Percentiles rank a stretch among this genome's conserved stretches.
phyloP scores from a whole-genome alignment of 2,329 filamentous ascomycete genomes.

The Trichoderma simmonsii region DNA sequence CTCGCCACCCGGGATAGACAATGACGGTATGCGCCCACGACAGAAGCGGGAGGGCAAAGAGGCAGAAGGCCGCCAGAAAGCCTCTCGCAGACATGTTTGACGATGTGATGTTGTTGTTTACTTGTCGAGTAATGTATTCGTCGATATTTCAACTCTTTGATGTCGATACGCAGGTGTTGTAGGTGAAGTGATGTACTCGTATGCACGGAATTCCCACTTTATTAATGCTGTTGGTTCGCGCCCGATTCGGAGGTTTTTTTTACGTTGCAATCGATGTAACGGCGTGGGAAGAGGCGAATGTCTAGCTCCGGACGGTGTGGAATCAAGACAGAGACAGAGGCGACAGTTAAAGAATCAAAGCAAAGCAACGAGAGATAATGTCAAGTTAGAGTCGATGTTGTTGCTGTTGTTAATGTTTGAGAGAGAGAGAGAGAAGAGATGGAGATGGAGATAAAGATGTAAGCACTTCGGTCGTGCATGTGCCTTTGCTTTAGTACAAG shows the following conservation, averaged over 20 bases:
- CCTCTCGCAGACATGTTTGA: background rate
- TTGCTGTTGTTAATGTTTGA: background rate
- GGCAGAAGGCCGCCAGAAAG: background rate
- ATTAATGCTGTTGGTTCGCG: background rate
- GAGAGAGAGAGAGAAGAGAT: background rate
- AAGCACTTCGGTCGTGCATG: background rate
- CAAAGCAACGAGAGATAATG: background rate
- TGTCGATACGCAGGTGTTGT: background rate
- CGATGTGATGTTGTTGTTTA: background rate
- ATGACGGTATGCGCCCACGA: slow-evolving; percentile 68
- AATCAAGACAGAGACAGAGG: background rate
- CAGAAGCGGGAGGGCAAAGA: slow-evolving; percentile 1
- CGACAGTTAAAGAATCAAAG: background rate
- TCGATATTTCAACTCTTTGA: background rate
- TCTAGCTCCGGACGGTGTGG: background rate
- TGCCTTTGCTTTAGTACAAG: background rate
- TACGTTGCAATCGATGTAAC: background rate
- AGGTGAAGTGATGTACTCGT: background rate
- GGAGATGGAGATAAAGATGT: background rate
- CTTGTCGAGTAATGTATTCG: background rate
- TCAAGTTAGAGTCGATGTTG: background rate
- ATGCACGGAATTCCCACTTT: background rate
- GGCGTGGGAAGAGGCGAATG: background rate
- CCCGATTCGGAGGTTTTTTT: background rate
- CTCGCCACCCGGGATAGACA: slow-evolving; percentile 82